Evolutionary conservation across 805 yeast genomes (phyloP), one percentile per base, ranked within the genome.

Genomic region (Citeromyces nyonsensis): DNA sequence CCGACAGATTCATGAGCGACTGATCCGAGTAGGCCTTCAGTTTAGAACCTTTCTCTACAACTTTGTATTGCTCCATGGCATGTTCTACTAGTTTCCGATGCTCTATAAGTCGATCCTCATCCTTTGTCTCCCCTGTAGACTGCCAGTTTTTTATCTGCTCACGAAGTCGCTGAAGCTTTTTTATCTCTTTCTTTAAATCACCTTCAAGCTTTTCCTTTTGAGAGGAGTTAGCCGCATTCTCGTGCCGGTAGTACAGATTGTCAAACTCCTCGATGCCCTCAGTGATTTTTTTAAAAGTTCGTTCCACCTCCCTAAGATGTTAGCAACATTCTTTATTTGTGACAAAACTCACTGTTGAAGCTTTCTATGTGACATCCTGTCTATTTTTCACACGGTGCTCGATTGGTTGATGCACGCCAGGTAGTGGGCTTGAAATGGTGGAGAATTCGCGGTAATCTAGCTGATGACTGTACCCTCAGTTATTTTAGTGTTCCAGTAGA

Each of bases 1-100:
- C 54, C 30, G 53, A 59, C 39, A 62, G 48, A 36, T 59, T 66
- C 52, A 67, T 61, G 40, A 69, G 53, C 4, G 73, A 70, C 49
- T 69, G 73, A 44, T 69, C 71, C 24, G 72, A 65, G 38, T 65
- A 69, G 34, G 70, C 74, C 44, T 69, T 69, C 36, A 70, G 64
- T 45, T 69, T 69, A 35, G 66, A 58, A 28, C 63, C 61, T 43
- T 68, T 69, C 44, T 70, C 77, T 41, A 69, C 64, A 40, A 66
- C 68, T 43, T 70, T 70, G 48, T 69, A 70, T 44, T 66, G 65
- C 47, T 70, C 77, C 77, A 70, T 70, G 24, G 75, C 76, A 32
- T 43, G 44, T 35, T 56, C 61, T 13, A 56, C 58, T 12, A 51
- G 37, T 33, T 47, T 40, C 34, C 61, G 44, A 45, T 66, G 63